Evolutionary conservation across 768 basidiomycete genomes (phyloP), one percentile per base, ranked within the genome.

Genomic region (Leucosporidium creatinivorum): DNA sequence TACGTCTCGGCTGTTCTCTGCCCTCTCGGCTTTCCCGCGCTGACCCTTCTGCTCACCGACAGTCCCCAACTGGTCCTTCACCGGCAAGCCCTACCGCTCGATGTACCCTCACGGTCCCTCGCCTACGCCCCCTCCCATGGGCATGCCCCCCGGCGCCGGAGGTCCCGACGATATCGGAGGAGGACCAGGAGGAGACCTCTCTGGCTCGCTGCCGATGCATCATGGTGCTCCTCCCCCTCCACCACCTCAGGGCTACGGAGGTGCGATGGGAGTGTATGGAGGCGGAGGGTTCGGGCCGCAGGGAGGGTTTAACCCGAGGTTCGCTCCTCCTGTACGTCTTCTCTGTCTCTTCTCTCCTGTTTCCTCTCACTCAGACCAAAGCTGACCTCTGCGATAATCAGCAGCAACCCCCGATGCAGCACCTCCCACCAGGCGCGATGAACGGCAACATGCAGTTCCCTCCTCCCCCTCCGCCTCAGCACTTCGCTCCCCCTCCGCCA

Each of bases 11-110:
- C 33, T 33, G 17, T 25, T 49, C 25, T 50, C 9, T 48, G 9
- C 51, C 63, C 31, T 25, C 30, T 17, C 13, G 17, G 31, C 12
- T 10, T 67, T 21, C 9, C 19, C 23, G 25, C 12, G 48, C 39
- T 31, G 21, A 47, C 33, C 3, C 26, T 25, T 17, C 58, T 31
- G 17, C 17, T 3, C 51, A 30, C 48, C 12, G 25, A 65, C 65
- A 72, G 91, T 83, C 36, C 83, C 87, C 83, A 69, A 44, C 39
- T 97, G 93, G 93, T 88, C 89, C 25, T 97, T 89, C 79, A 87
- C 79, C 71, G 93, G 93, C 77, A 93, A 93, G 79, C 86, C 91
- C 47, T 91, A 89, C 78, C 82, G 84, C 69, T 81, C 82, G 67
- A 83, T 89, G 83, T 92, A 89, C 81, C 89, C 88, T 8, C 80